These are phyloP conservation scores for Tetrapyrgos nigripes DNA, from an alignment of 1,284 basidiomycete genomes.

Conservation along the genomic window DNA sequence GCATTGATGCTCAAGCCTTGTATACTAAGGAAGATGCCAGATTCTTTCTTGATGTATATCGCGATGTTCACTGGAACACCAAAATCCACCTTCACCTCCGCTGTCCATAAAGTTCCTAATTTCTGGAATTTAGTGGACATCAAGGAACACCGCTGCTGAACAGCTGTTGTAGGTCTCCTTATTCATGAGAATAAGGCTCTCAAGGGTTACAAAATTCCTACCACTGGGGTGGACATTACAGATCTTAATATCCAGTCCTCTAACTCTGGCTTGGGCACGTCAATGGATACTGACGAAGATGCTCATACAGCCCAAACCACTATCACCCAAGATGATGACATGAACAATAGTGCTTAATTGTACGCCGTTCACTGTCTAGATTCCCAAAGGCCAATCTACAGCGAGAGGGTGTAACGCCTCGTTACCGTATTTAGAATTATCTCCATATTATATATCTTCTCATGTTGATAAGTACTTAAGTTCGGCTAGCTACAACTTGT, in stretches of 20 bases:
- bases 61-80: neutral
- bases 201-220: neutral
- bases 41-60: neutral
- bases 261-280: neutral
- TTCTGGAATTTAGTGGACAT: neutral
- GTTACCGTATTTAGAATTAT: neutral
- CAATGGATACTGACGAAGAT: neutral
- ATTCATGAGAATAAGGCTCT: neutral
- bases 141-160: neutral
- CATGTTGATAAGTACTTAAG: neutral
- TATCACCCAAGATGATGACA: too few relatives aligned
- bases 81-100: neutral
- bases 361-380: too few relatives aligned
- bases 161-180: neutral
- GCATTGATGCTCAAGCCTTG: neutral
- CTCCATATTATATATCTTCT: neutral
- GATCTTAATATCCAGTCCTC: neutral
- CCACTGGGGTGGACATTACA: neutral
- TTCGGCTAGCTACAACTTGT: neutral
- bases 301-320: too few relatives aligned
- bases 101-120: neutral
- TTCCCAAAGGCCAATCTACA: constrained; percentile 5
- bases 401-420: constrained; percentile 12
- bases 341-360: neutral
- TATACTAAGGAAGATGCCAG: neutral